Evolutionary conservation across 345 rosid genomes (phyloP).

Genomic region (Eucalyptus sp.): DNA sequence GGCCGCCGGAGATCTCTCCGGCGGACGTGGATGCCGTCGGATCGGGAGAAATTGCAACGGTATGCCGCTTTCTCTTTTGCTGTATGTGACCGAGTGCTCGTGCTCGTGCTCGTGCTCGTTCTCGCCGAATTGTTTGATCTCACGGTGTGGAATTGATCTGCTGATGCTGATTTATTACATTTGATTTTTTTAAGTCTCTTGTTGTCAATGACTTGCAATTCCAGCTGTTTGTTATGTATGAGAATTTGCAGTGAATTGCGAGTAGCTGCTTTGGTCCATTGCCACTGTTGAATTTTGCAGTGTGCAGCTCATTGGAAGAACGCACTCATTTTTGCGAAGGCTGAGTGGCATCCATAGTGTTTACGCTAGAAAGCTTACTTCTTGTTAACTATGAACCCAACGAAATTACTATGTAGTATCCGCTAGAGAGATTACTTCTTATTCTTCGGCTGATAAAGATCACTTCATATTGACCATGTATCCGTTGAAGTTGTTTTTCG

Average conservation of each 20-base stretch:
- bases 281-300: not conserved
- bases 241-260: not conserved
- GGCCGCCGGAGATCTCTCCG: slow-evolving; percentile 70
- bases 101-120: not conserved
- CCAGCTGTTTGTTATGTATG: not conserved
- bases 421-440: not conserved
- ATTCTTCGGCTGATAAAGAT: not conserved
- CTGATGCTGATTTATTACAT: not conserved
- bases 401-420: not conserved
- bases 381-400: not conserved
- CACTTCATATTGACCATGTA: not conserved
- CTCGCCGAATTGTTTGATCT: not conserved
- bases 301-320: not conserved
- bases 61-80: not conserved
- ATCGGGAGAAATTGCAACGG: slow-evolving; percentile 74
- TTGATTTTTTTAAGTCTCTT: not conserved
- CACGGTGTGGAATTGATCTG: not conserved
- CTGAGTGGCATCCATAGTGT: not conserved
- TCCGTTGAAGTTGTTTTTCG: not conserved
- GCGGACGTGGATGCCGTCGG: slow-evolving; percentile 89
- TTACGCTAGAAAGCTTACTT: not conserved
- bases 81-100: not conserved
- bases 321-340: not conserved
- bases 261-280: not conserved
- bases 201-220: not conserved